A percentile compares a stretch with the other conserved stretches of the same genome.
Conservation (phyloP, 176 grass and related monocot species). For the Juncus inflexus region DNA sequence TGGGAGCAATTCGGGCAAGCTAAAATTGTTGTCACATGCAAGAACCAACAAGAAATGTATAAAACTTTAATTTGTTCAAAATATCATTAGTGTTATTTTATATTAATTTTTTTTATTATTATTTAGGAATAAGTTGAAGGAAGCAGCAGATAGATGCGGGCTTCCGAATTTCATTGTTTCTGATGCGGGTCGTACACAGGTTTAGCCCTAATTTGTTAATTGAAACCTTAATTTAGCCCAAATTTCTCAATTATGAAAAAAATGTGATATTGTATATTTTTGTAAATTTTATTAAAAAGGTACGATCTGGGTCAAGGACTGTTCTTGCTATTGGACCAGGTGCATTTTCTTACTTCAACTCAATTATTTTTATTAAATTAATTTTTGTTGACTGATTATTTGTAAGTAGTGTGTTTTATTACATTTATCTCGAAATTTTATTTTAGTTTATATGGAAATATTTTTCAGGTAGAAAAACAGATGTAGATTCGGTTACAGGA, state of each 20-base stretch:
- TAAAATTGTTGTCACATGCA: slow-evolving; percentile 94
- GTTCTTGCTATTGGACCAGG: slow-evolving; percentile 97
- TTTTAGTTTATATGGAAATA: not conserved
- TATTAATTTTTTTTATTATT: not conserved
- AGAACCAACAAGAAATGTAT: slow-evolving; percentile 98
- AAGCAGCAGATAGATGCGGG: slow-evolving; percentile 60
- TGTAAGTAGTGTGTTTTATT: not conserved
- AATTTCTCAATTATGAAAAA: not conserved
- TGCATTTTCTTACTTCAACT: slow-evolving; percentile 8
- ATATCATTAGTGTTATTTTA: too few species aligned
- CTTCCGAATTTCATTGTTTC: slow-evolving; percentile 85
- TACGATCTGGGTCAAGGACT: slow-evolving; percentile 79
- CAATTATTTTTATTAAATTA: not conserved
- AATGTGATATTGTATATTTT: not conserved
- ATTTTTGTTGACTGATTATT: not conserved
- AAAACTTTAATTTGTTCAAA: too few species aligned
- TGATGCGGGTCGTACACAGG: slow-evolving; percentile 94
- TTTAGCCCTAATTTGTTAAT: slow-evolving; percentile 13
- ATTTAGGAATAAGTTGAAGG: slow-evolving; percentile 78
- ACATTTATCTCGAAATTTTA: not conserved
- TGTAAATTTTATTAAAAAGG: slow-evolving; percentile 35
- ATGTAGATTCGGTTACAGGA: slow-evolving; percentile 69
- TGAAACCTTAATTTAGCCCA: not conserved
- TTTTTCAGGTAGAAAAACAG: slow-evolving; percentile 62
- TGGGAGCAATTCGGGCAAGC: slow-evolving; percentile 95